Evolutionary conservation across 495 filamentous ascomycete species (phyloP).

Genomic region (Saxophila tyrrhenica): DNA sequence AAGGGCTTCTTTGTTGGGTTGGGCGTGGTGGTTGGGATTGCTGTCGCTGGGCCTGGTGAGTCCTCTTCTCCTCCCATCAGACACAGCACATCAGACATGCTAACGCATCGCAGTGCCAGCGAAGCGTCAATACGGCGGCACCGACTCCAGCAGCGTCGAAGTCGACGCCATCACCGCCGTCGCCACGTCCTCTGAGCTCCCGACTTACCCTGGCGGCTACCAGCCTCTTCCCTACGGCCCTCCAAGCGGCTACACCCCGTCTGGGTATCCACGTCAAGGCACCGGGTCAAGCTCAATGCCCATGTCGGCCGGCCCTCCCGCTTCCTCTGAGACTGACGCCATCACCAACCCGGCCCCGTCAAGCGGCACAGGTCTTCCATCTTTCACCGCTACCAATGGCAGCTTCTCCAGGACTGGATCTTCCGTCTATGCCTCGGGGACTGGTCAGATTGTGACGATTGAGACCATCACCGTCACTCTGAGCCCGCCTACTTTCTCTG

Average conservation of each 20-base stretch:
- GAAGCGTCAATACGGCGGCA: neutral
- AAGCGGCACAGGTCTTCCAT: neutral
- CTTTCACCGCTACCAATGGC: neutral
- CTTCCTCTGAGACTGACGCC: neutral
- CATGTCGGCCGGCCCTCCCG: neutral
- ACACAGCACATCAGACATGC: no score
- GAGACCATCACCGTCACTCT: constrained; percentile 1
- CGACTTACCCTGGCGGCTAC: constrained; percentile 1
- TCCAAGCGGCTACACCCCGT: neutral
- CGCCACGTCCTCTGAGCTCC: neutral
- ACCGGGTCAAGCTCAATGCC: neutral
- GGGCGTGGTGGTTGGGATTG: neutral
- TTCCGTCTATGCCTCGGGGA: neutral
- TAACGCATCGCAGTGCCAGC: neutral
- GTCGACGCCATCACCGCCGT: neutral
- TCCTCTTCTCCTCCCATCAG: no score
- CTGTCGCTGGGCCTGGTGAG: neutral
- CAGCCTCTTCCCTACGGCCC: neutral
- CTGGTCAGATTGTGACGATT: neutral
- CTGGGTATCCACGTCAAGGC: neutral
- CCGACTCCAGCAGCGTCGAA: neutral
- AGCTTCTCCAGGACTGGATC: neutral
- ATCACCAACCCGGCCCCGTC: neutral
- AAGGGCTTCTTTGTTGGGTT: neutral
- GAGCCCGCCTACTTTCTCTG: neutral